Evolutionary conservation across 495 filamentous ascomycete species (phyloP).

Genomic region (Podospora sp.): DNA sequence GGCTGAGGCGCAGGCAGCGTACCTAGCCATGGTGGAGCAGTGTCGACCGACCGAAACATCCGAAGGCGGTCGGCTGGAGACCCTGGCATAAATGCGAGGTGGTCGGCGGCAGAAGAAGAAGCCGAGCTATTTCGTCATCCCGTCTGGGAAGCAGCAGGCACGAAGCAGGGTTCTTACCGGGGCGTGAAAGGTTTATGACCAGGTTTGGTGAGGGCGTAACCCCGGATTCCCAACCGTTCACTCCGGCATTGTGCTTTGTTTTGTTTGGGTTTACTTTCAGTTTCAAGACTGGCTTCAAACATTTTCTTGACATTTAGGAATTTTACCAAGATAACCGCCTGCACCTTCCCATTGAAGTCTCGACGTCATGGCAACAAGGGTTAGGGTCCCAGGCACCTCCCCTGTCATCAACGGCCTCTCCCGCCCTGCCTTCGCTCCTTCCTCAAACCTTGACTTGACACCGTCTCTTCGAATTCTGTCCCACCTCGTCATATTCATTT

Average conservation of each 20-base stretch:
- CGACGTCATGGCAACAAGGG: no score
- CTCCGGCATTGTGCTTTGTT: neutral
- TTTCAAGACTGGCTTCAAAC: neutral
- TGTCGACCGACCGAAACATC: neutral
- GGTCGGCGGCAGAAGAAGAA: conserved; percentile 2
- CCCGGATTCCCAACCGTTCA: neutral
- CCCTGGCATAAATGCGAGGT: neutral
- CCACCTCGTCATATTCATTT: no score
- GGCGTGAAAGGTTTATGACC: neutral
- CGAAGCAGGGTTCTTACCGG: neutral
- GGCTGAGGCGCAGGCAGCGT: neutral
- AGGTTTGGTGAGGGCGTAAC: neutral
- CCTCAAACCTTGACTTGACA: no score
- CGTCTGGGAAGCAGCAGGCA: neutral
- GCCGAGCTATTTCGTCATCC: conserved; percentile 4
- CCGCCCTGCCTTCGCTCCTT: no score
- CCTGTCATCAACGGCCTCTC: no score
- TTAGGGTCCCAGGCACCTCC: no score
- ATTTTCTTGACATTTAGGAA: neutral
- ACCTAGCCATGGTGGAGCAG: no score
- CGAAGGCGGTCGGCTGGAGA: neutral
- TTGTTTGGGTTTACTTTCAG: neutral
- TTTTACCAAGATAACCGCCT: no score
- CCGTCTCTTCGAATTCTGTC: no score
- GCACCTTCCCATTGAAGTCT: no score